Conservation (phyloP, 177 flowering plant genomes). For the Tripterygium wilfordii region DNA sequence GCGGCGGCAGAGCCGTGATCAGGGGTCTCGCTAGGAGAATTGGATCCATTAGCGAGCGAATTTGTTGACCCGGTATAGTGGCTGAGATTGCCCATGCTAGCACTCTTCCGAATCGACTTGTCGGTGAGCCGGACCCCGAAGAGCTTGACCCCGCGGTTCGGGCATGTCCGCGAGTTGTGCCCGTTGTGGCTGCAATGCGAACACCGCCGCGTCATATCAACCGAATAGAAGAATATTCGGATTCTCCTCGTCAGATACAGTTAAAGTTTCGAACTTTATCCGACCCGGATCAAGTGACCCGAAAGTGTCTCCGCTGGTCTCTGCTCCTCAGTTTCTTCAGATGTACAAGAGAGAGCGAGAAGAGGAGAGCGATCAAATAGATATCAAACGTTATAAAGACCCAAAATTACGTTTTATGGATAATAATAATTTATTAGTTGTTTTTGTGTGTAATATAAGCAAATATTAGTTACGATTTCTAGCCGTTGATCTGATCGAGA, state of each 20-base stretch:
- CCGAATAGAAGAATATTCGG: not conserved
- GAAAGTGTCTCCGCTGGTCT: too few relatives aligned
- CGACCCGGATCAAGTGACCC: too few relatives aligned
- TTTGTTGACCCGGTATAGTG: slow-evolving; percentile 60
- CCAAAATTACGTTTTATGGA: too few relatives aligned
- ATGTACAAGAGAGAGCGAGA: too few relatives aligned
- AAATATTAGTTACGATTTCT: not conserved
- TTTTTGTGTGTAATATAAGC: too few relatives aligned
- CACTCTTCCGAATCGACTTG: slow-evolving; percentile 86
- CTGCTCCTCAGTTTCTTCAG: too few relatives aligned
- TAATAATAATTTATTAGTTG: too few relatives aligned
- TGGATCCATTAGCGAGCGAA: slow-evolving; percentile 18
- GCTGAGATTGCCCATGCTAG: slow-evolving; percentile 83
- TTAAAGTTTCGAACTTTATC: too few relatives aligned
- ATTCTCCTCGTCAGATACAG: too few relatives aligned
- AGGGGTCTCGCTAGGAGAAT: slow-evolving; percentile 37
- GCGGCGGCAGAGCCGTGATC: slow-evolving; percentile 52
- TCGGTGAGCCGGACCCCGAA: slow-evolving; percentile 88
- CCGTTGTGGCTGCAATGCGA: slow-evolving; percentile 92
- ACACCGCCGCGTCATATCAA: slow-evolving; percentile 73
- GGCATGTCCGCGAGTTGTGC: slow-evolving; percentile 89
- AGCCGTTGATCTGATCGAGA: slow-evolving; percentile 1
- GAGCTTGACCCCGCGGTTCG: slow-evolving; percentile 88
- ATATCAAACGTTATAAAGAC: too few relatives aligned
- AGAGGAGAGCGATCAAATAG: too few relatives aligned